phyloP scores from a whole-genome alignment of 371 early-diverging fungal species.

The Syncephalastrum monosporum region DNA sequence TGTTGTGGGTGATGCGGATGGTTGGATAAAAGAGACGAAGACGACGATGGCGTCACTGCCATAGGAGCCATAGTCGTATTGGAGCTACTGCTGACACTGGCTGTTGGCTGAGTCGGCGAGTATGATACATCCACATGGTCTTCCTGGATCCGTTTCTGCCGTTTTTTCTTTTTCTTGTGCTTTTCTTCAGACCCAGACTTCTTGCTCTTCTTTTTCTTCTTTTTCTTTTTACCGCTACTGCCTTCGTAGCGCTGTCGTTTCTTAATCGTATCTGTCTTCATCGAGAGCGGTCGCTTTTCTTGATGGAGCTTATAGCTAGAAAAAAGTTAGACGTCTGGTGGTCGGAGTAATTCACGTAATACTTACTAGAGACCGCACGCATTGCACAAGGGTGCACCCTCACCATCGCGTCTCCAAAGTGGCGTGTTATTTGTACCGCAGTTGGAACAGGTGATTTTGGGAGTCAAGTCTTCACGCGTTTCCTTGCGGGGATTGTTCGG shows the following conservation, averaged over 20 bases:
- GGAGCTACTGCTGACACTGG: not conserved
- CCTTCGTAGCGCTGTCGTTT: slow-evolving; percentile 77
- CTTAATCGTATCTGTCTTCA: slow-evolving; percentile 82
- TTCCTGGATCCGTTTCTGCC: slow-evolving; percentile 2
- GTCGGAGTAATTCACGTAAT: not conserved
- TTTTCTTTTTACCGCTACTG: slow-evolving; percentile 21
- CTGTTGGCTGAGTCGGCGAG: too few species aligned
- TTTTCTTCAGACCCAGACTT: not conserved
- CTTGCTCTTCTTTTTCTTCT: slow-evolving; percentile 15
- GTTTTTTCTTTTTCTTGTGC: slow-evolving; percentile 13
- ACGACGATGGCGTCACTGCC: too few species aligned
- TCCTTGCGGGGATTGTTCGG: slow-evolving; percentile 19
- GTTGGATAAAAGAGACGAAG: too few species aligned
- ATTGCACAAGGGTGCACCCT: slow-evolving; percentile 88
- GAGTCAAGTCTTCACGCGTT: slow-evolving; percentile 16
- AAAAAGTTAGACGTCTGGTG: not conserved
- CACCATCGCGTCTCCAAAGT: slow-evolving; percentile 90
- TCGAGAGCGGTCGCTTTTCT: slow-evolving; percentile 73
- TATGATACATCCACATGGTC: not conserved
- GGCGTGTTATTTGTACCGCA: slow-evolving; percentile 91
- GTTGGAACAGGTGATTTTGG: slow-evolving; percentile 73
- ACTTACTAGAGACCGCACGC: slow-evolving; percentile 95
- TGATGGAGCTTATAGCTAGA: slow-evolving; percentile 76
- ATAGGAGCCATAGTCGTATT: slow-evolving; percentile 1
- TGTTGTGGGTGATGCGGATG: slow-evolving; percentile 8